These are phyloP conservation scores for Cladosporium sp. DNA, from an alignment of 2,329 filamentous ascomycete genomes.

Conservation along the genomic window DNA sequence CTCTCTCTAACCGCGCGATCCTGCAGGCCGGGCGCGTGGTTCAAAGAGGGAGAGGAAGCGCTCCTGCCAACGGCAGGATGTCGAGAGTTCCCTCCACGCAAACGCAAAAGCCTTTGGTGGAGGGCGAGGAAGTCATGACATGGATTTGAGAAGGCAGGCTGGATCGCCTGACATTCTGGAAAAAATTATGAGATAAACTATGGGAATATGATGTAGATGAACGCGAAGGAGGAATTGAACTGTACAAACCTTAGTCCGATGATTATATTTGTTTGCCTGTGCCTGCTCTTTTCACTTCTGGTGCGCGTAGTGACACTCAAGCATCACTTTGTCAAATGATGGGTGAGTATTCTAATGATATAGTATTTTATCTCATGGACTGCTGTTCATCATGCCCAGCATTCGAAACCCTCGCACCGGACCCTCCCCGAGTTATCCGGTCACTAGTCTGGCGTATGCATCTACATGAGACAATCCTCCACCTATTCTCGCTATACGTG, in stretches of 20 bases:
- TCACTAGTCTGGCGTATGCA: not conserved
- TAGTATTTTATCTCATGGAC: not conserved
- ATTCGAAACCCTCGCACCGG: not conserved
- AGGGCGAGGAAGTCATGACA: slow-evolving; percentile 14
- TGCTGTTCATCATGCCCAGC: not conserved
- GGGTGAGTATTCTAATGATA: not conserved
- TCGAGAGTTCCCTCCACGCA: slow-evolving; percentile 7
- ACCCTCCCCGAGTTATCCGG: not conserved
- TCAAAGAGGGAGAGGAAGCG: slow-evolving; percentile 26
- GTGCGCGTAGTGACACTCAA: not conserved
- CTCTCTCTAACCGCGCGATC: slow-evolving; percentile 28
- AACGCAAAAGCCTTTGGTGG: slow-evolving; percentile 4
- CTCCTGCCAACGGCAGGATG: slow-evolving; percentile 5
- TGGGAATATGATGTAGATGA: slow-evolving; percentile 24
- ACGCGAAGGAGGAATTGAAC: slow-evolving; percentile 15
- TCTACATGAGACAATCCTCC: slow-evolving; percentile 4
- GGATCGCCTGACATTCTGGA: not conserved
- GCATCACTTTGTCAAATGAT: not conserved
- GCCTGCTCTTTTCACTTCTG: not conserved
- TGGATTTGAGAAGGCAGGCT: slow-evolving; percentile 14
- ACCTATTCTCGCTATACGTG: not conserved
- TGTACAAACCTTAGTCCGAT: slow-evolving; percentile 14
- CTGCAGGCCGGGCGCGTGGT: slow-evolving; percentile 32
- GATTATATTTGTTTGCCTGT: not conserved
- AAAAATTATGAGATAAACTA: slow-evolving; percentile 13